Evolutionary conservation across 768 basidiomycete genomes (phyloP).

Genomic region (Sarcodon aspratus): DNA sequence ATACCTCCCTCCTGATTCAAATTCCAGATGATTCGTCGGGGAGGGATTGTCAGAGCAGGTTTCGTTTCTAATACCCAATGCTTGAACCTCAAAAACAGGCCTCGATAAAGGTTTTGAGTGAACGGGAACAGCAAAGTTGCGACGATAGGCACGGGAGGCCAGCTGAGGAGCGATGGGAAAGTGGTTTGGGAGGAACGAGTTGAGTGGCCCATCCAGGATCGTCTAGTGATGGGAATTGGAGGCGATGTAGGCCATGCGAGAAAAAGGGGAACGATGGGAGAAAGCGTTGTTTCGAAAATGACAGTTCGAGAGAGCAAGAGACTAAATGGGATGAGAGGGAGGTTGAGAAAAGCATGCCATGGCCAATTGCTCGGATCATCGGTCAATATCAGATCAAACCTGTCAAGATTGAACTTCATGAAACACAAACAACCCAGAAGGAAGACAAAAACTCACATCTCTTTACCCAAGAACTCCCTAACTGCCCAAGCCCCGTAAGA

Average conservation of each 20-base stretch:
- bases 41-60: constrained; percentile 2
- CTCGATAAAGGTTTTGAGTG: constrained; percentile 14
- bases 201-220: neutral
- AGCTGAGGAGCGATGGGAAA: constrained; percentile 10
- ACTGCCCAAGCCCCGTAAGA: constrained; percentile 68
- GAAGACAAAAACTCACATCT: constrained; percentile 31
- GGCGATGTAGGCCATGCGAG: constrained; percentile 17
- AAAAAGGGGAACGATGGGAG: constrained; percentile 20
- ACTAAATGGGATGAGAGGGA: constrained; percentile 58
- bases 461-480: constrained; percentile 54
- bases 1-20: constrained; percentile 12
- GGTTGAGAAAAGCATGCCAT: constrained; percentile 63
- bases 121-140: constrained; percentile 16
- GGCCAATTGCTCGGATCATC: constrained; percentile 68
- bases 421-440: neutral
- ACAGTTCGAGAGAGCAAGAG: constrained; percentile 47
- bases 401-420: constrained; percentile 19
- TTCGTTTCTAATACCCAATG: constrained; percentile 12
- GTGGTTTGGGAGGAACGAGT: neutral
- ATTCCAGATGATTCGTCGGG: constrained; percentile 12
- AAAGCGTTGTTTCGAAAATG: constrained; percentile 9
- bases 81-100: constrained; percentile 9
- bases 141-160: constrained; percentile 23
- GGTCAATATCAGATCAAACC: constrained; percentile 54
- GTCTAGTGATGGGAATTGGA: constrained; percentile 8